Base-by-base conservation (phyloP, 2,329 filamentous ascomycete genomes). In the Aspergillus uvarum region DNA sequence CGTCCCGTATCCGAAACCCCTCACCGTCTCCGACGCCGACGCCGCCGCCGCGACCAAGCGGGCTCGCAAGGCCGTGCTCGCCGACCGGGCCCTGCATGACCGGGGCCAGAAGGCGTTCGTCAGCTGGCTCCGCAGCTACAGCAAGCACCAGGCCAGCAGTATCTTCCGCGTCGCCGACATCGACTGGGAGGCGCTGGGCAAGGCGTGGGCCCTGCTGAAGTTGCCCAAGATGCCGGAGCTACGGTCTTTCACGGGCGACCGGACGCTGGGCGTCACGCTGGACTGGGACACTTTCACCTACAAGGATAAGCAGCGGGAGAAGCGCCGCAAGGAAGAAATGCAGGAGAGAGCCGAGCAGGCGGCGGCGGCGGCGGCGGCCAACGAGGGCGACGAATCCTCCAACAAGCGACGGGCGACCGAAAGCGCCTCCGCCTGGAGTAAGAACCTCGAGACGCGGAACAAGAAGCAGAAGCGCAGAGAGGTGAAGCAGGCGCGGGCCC, bases 201-300 rank as follows among this genome's bases (percentile, higher is more conserved):
- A 86, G 56, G 90, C 89, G 0, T 99, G 94, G 91, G 95, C 91
- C 1, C 81, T 99, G 0, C 81, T 97, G 2, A 88, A 88, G 54
- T 82, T 98, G 64, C 95, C 95, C 4, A 92, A 90, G 72, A 99
- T 99, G 95, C 94, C 95, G 0, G 95, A 99, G 75, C 79, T 91
- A 56, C 89, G 88, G 68, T 84, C 81, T 0, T 94, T 90, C 81
- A 83, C 86, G 12, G 89, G 89, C 4, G 89, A 91, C 72, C 83
- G 83, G 63, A 83, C 79, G 22, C 78, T 88, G 2, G 82, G 83
- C 1, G 78, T 92, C 11, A 64, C 61, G 1, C 54, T 78, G 4
- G 85, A 92, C 72, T 88, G 89, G 83, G 82, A 88, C 48, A 80
- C 76, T 2, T 92, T 87, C 68, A 79, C 84, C 0, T 94, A 92